These are phyloP conservation scores for Zygosaccharomyces kombuchaensis DNA, from an alignment of 805 yeast genomes.

Conservation along the genomic window DNA sequence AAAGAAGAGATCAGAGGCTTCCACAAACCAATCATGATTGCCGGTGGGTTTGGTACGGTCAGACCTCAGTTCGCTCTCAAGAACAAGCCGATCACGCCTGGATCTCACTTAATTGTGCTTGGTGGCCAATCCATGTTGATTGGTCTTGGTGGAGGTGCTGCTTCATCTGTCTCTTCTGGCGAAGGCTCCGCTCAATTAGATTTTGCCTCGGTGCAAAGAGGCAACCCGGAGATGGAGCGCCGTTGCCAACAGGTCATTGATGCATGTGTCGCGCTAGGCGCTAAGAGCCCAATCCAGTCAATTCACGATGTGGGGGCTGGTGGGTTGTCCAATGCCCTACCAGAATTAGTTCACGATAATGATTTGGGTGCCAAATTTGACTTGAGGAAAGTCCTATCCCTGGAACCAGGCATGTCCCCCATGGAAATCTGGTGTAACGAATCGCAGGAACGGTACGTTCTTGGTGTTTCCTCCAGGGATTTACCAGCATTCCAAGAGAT, in stretches of 20 bases:
- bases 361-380: constrained; percentile 92
- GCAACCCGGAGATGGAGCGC: constrained; percentile 98
- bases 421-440: constrained; percentile 99
- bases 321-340: constrained; percentile 94
- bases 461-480: constrained; percentile 83
- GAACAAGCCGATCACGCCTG: constrained; percentile 83
- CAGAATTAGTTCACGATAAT: constrained; percentile 96
- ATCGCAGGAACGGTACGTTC: constrained; percentile 95
- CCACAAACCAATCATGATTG: constrained; percentile 98
- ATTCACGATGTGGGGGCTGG: constrained; percentile 99
- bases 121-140: constrained; percentile 98
- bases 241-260: constrained; percentile 98
- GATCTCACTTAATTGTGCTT: constrained; percentile 82
- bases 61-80: constrained; percentile 91
- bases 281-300: constrained; percentile 77
- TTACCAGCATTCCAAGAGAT: constrained; percentile 66
- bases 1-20: constrained; percentile 82
- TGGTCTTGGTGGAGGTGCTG: constrained; percentile 99
- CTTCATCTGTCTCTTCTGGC: constrained; percentile 93
- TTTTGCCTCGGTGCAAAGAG: constrained; percentile 98
- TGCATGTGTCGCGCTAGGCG: constrained; percentile 81
- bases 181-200: constrained; percentile 95
- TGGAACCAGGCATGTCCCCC: constrained; percentile 98
- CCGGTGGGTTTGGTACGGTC: constrained; percentile 98
- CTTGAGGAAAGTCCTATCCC: constrained; percentile 79